Percentiles rank a stretch among this genome's conserved stretches.
Evolutionary conservation across 768 basidiomycete species (phyloP).

Genomic region (Leccinum imitatum): DNA sequence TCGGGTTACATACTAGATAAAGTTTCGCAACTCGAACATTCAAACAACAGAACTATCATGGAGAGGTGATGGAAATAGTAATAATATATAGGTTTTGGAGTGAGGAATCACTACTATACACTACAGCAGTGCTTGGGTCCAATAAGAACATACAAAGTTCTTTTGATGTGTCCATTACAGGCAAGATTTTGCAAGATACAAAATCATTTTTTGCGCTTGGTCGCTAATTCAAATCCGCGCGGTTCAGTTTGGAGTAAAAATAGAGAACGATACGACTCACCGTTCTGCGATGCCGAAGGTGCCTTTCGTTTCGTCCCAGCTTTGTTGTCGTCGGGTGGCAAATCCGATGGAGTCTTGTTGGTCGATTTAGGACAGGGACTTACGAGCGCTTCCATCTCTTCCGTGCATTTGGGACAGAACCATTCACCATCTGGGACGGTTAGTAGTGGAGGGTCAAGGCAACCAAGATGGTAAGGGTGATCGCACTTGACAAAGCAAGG

Average conservation of each 20-base stretch:
- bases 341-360: conserved; percentile 16
- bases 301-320: conserved; percentile 48
- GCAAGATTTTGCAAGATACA: background rate
- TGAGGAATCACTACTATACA: conserved; percentile 19
- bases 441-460: conserved; percentile 74
- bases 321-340: conserved; percentile 21
- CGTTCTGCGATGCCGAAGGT: conserved; percentile 34
- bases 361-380: conserved; percentile 14
- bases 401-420: conserved; percentile 80
- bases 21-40: background rate
- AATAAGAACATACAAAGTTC: conserved; percentile 5
- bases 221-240: conserved; percentile 21
- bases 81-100: conserved; percentile 22
- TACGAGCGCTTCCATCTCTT: conserved; percentile 51
- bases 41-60: background rate
- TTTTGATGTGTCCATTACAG: background rate
- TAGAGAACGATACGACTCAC: conserved; percentile 29
- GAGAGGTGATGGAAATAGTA: conserved; percentile 20
- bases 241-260: background rate
- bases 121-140: conserved; percentile 2
- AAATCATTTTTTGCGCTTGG: conserved; percentile 41
- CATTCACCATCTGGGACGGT: conserved; percentile 87
- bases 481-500: conserved; percentile 63
- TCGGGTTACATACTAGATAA: conserved; percentile 1
- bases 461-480: conserved; percentile 79